Evolutionary conservation across 148 eudicot species (phyloP), one percentile per base, ranked within the genome.

Genomic region (Vaccinium macrocarpon): DNA sequence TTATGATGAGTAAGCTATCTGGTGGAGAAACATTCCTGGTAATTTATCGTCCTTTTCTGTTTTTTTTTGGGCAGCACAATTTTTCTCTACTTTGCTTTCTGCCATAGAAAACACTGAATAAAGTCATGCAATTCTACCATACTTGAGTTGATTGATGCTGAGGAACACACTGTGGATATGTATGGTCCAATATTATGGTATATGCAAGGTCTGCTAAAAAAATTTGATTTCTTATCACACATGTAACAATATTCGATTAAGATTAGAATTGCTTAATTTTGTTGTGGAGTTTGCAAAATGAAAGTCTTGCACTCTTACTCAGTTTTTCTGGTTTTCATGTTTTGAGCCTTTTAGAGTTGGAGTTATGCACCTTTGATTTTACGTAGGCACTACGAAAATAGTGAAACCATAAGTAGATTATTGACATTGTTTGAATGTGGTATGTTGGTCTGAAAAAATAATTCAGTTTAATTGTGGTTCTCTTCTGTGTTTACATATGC

Each of bases 1-100:
- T 97, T 83, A 97, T 97, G 99, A 92, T 51, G 84, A 97, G 99
- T 87, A 90, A 76, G 68, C 94, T 97, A 29, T 88, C 97, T n/a
- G 78, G 88, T 16, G 99, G 98, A 86, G 99, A 97, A 86, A 89
- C 94, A 25, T 93, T 95, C 86, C 88, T 97, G 98, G 99, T 97
- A 92, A 85, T 23, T 75, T 83, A 10, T 70, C 5, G 21, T 52
- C 4, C 84, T 78, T 38, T 70, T 76, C 10, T 25, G 21, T 79
- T 76, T n/a, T 82, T 4, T n/a, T n/a, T 62, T 96, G 95, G 32
- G 84, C 90, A 1, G 51, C n/a, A 51, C 32, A 32, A 12, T 16
- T 29, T 38, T 57, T 3, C 16, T 11, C 35, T 27, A 35, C 18
- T 35, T 61, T 21, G 53, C 75, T 83, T n/a, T 10, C 51, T 32